Base-by-base conservation (phyloP, 768 basidiomycete species). In the Kwoniella pini region DNA sequence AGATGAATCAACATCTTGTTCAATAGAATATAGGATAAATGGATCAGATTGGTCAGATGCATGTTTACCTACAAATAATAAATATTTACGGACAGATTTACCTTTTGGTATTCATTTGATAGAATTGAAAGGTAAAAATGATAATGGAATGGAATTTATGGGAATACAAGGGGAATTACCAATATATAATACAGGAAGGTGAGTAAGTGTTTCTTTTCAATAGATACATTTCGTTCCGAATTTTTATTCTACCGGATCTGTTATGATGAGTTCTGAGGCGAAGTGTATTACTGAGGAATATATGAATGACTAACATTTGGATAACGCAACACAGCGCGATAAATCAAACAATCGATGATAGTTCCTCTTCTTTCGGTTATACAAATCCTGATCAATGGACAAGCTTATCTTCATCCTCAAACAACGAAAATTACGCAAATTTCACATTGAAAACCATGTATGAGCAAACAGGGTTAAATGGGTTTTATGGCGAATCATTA, bases 341-440 rank as follows among this genome's bases (percentile, higher is more conserved):
- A 26, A 64, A 64, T 46, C 33, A 28, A 19, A 64, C 58, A 1
- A 51, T 64, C 4, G 63, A 64, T 54, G 43, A 49, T n/a, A 60
- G 46, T 11, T 54, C 57, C 2, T 24, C 63, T 1, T 60, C 52
- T 3, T 60, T 60, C 54, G 27, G 31, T 22, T 60, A 39, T 42
- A 36, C 54, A 4, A 46, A 49, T 46, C 40, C 58, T 11, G 17
- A 49, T 17, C 28, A 46, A 43, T 64, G 63, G 63, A 51, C 57
- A 6, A 31, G 12, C 3, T 44, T 64, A 0, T 53, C 45, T 19
- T 42, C 40, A 9, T 13, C 40, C 6, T 42, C 40, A 19, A 42
- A 19, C n/a, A 24, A 54, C 2, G 57, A 33, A 13, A 15, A 26
- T 5, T 39, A 15, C 15, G 36, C 33, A 7, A 64, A 64, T 40